Evolutionary conservation across 352 stramenopile species (phyloP), one percentile per base, ranked within the genome.

Genomic region (Phytopythium kandeliae): DNA sequence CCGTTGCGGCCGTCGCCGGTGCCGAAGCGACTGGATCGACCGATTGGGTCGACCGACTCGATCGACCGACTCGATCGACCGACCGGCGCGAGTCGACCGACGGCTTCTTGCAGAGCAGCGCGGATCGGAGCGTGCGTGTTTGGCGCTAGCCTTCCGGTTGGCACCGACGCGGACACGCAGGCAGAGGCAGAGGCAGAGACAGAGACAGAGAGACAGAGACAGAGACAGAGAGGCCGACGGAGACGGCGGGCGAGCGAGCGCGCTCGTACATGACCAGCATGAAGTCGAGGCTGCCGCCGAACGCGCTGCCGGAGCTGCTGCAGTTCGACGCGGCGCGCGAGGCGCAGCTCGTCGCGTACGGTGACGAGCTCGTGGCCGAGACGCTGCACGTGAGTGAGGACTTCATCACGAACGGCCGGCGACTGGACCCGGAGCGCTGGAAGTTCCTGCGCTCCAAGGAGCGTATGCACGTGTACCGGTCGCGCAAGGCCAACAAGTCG

Each of bases 381-480:
- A 70, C 60, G 16, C 41, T 69, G 44, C 45, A 57, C 21, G 43
- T 56, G 25, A 69, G 53, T 25, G 60, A 69, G 42, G 60, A 67
- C n/a, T 63, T 67, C 42, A 56, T 69, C 17, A 60, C 57, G n/a
- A 56, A 62, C 48, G 54, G 61, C 26, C 56, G 60, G 7, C 59
- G 57, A 21, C 55, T 69, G 45, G 65, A 69, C 19, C 64, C 57
- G 22, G 57, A 65, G 22, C 57, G 64, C 2, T 67, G 57, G 60
- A 68, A 67, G 26, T 69, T 67, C 56, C 30, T 64, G 43, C 65
- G 58, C 46, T 69, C 64, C 1, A 52, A 67, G 37, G 52, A 67
- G 22, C 63, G 60, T 2, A 42, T 71, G 21, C 63, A 71, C 28
- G 58, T 71, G 37, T 71, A 67, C 41, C 63, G 63, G 11, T 71